phyloP scores from a whole-genome alignment of 2,329 filamentous ascomycete species.

The Diaporthe citri region DNA sequence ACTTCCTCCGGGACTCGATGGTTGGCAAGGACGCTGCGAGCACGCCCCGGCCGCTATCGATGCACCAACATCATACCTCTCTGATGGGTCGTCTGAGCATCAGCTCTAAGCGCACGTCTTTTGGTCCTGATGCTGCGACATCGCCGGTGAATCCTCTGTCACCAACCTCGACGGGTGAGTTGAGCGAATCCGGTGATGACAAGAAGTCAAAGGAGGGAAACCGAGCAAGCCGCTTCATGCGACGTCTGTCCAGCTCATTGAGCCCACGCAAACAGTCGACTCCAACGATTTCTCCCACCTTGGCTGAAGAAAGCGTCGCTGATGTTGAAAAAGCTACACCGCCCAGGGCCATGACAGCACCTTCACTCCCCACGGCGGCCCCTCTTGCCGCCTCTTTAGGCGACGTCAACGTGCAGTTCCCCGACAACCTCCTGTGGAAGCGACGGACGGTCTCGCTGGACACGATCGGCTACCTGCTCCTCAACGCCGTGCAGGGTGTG shows the following conservation, averaged over 20 bases:
- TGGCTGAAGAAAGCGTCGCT: conserved; percentile 61
- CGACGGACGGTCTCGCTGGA: conserved; percentile 90
- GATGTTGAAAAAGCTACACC: conserved; percentile 46
- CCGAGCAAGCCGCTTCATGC: conserved; percentile 70
- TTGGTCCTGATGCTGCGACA: conserved; percentile 58
- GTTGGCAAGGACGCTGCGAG: conserved; percentile 50
- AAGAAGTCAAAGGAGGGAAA: conserved; percentile 55
- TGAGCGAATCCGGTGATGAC: conserved; percentile 62
- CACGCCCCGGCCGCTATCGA: conserved; percentile 58
- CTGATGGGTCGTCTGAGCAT: conserved; percentile 74
- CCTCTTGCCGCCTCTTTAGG: conserved; percentile 63
- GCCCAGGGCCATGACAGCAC: conserved; percentile 40
- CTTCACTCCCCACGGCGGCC: conserved; percentile 35
- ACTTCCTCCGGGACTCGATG: conserved; percentile 69
- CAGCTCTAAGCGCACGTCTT: conserved; percentile 69
- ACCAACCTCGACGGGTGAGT: conserved; percentile 58
- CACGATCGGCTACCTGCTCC: conserved; percentile 83
- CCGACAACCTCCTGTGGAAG: conserved; percentile 96
- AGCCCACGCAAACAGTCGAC: conserved; percentile 60
- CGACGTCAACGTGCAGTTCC: conserved; percentile 97
- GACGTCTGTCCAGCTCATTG: conserved; percentile 68
- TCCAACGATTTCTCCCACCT: conserved; percentile 63
- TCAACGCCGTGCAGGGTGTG: conserved; percentile 76
- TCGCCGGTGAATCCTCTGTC: conserved; percentile 50
- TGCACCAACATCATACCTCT: conserved; percentile 60